These are phyloP conservation scores for Camelina hispida DNA, from an alignment of 345 rosid genomes.

Conservation along the genomic window DNA sequence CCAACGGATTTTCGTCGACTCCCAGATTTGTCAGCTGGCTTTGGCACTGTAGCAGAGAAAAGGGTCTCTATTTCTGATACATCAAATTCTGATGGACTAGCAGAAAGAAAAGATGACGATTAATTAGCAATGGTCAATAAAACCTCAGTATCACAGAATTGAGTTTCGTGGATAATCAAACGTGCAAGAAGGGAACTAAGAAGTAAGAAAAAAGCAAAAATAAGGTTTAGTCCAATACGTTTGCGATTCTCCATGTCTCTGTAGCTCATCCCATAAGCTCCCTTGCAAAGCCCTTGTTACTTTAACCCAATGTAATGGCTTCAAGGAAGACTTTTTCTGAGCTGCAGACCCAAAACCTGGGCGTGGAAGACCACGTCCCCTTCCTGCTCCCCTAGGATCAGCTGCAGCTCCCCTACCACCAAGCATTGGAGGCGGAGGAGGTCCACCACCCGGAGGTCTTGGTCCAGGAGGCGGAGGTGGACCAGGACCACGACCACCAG, in stretches of 20 bases:
- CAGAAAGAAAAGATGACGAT: constrained; percentile 13
- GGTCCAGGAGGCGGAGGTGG: constrained; percentile 77
- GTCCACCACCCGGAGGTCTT: constrained; percentile 66
- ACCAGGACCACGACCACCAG: constrained; percentile 61
- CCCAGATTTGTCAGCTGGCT: constrained; percentile 72
- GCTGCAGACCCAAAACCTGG: constrained; percentile 53
- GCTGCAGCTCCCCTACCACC: constrained; percentile 58
- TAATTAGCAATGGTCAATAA: constrained; percentile 17
- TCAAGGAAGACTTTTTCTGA: constrained; percentile 77
- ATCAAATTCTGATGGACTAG: constrained; percentile 88
- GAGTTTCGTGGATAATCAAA: constrained; percentile 25
- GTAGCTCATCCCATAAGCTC: constrained; percentile 99
- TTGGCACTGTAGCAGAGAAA: constrained; percentile 83
- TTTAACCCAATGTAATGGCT: constrained; percentile 99
- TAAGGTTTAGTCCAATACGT: constrained; percentile 52
- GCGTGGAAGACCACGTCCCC: constrained; percentile 78
- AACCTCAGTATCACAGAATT: neutral
- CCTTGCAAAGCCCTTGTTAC: constrained; percentile 97
- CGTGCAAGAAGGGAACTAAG: constrained; percentile 7
- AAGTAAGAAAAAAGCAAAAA: constrained; percentile 31
- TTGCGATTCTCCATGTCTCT: constrained; percentile 87
- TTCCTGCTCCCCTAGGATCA: constrained; percentile 58
- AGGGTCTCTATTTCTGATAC: constrained; percentile 92
- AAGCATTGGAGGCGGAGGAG: constrained; percentile 80
- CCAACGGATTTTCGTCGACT: constrained; percentile 75